These are phyloP conservation scores for Colletotrichum kahawae DNA, from an alignment of 2,329 filamentous ascomycete species.

Conservation along the genomic window DNA sequence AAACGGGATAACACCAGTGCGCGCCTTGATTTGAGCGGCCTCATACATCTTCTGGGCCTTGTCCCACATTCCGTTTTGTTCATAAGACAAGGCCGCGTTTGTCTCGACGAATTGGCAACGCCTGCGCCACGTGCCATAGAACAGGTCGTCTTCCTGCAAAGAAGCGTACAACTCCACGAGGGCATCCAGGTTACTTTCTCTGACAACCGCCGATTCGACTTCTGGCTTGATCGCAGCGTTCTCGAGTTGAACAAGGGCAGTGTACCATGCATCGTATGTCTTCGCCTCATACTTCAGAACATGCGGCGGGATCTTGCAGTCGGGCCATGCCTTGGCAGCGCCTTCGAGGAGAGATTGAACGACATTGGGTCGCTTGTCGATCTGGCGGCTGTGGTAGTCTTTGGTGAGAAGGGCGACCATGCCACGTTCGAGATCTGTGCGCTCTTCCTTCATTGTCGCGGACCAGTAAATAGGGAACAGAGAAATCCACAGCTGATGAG, in stretches of 20 bases:
- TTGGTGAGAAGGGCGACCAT: slow-evolving; percentile 91
- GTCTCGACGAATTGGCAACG: slow-evolving; percentile 97
- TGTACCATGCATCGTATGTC: slow-evolving; percentile 97
- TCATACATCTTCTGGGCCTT: slow-evolving; percentile 98
- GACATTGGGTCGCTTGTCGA: slow-evolving; percentile 95
- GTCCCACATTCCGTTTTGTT: slow-evolving; percentile 99
- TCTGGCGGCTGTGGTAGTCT: slow-evolving; percentile 92
- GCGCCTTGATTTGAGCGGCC: slow-evolving; percentile 93
- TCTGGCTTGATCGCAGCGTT: slow-evolving; percentile 84
- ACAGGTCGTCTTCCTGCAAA: slow-evolving; percentile 93
- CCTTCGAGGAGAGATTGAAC: slow-evolving; percentile 91
- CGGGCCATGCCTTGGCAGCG: slow-evolving; percentile 80
- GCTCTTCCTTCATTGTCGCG: slow-evolving; percentile 83
- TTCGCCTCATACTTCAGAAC: slow-evolving; percentile 94
- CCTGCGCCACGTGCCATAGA: slow-evolving; percentile 95
- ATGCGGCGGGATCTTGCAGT: slow-evolving; percentile 92
- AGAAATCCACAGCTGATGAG: slow-evolving; percentile 88
- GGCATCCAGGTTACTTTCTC: slow-evolving; percentile 95
- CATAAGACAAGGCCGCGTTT: slow-evolving; percentile 94
- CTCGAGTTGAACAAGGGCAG: slow-evolving; percentile 88
- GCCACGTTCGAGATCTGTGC: slow-evolving; percentile 86
- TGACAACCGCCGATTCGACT: slow-evolving; percentile 80
- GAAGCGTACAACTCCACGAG: slow-evolving; percentile 91
- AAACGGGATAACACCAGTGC: slow-evolving; percentile 94
- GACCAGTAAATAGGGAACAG: slow-evolving; percentile 96